Base-by-base conservation (phyloP, 2,329 filamentous ascomycete genomes). In the Macrophomina pseudophaseolina region DNA sequence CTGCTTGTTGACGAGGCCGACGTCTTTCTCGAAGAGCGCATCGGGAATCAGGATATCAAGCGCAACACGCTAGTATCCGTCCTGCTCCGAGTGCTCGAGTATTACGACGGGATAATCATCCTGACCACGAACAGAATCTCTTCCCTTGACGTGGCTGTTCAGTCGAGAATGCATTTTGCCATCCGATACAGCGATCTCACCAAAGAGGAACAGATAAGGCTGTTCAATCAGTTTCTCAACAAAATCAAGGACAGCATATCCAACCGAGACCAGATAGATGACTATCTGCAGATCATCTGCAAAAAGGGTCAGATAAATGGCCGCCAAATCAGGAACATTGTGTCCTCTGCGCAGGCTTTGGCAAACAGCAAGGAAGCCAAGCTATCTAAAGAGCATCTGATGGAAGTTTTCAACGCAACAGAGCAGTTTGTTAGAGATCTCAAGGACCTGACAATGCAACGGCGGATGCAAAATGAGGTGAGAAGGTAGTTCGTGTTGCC, bases 1-100 rank as follows among this genome's bases (percentile, higher is more conserved):
- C 75, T 86, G 0, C 75, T 86, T 0, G 75, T 86, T 1, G 84
- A 85, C 70, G 83, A 86, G 68, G 83, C 81, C 9, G 81, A 83
- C 46, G 73, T 77, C 5, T 77, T 76, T 65, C 59, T 74, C 8
- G 72, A 74, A 67, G 66, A 71, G 40, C 69, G 72, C 2, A 71
- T 69, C 5, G 64, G 71, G 9, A 14, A 32, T 2, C 72, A 73
- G 54, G 72, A 74, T 40, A 65, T 74, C 6, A 71, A 74, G 65
- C 52, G 73, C 5, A 74, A 73, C 64, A 72, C 72, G 64, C 67
- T 74, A 1, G 72, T 74, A 0, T 71, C 70, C 1, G 72, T 74
- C 40, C 73, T 74, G 65, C 72, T 83, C 2, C 73, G 81, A 14
- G 71, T 77, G 1, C 69, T 82, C 42, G 80, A 82, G 53, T 82